Evolutionary conservation across 2,329 filamentous ascomycete genomes (phyloP).

Genomic region (Colletotrichum scovillei): DNA sequence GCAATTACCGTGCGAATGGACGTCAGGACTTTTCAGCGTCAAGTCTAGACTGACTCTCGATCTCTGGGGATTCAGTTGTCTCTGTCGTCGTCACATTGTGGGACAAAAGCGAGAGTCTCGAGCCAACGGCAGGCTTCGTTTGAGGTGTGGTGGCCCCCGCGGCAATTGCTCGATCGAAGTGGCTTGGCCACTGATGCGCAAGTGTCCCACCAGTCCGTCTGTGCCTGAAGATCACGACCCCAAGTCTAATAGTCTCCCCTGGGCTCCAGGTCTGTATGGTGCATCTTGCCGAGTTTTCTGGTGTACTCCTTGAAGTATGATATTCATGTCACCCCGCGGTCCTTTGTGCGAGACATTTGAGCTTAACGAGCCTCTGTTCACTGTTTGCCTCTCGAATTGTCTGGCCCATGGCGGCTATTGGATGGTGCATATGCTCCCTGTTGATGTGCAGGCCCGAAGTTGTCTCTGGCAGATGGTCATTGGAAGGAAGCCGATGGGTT

Average conservation of each 20-base stretch:
- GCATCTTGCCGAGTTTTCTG: not conserved
- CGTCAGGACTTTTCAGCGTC: not conserved
- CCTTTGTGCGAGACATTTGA: slow-evolving; percentile 4
- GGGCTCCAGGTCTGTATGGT: slow-evolving; percentile 3
- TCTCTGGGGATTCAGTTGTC: not conserved
- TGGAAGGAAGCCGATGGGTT: not conserved
- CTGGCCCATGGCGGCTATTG: not conserved
- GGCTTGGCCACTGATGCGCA: not conserved
- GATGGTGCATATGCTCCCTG: not conserved
- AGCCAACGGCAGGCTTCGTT: not conserved
- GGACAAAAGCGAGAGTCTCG: not conserved
- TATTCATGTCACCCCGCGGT: not conserved
- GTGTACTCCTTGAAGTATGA: not conserved
- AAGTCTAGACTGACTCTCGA: not conserved
- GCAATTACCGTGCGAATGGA: not conserved
- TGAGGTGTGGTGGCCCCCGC: not conserved
- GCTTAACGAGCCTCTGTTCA: slow-evolving; percentile 10
- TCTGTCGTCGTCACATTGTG: not conserved
- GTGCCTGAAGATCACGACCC: slow-evolving; percentile 22
- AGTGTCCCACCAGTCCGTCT: not conserved
- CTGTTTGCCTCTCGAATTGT: slow-evolving; percentile 3
- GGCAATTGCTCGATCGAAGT: not conserved
- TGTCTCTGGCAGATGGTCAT: slow-evolving; percentile 2
- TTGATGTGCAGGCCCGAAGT: not conserved
- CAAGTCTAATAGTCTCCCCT: too few relatives aligned